Evolutionary conservation across 805 yeast species (phyloP).

Genomic region (Starmerella sp.): DNA sequence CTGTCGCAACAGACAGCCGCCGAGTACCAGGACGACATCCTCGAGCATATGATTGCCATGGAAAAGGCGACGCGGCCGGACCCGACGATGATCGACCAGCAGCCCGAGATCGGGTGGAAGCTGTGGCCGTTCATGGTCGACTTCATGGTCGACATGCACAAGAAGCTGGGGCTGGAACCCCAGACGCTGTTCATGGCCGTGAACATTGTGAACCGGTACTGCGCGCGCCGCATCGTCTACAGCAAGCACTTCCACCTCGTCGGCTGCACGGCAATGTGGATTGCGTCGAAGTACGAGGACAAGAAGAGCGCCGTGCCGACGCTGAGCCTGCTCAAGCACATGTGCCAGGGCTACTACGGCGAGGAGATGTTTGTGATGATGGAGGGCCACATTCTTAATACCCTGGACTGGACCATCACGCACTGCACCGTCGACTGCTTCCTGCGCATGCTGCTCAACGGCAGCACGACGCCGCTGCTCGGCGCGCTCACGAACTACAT

Average conservation of each 20-base stretch:
- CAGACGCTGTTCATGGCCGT: conserved; percentile 58
- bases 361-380: conserved; percentile 53
- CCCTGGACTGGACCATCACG: conserved; percentile 56
- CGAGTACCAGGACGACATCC: conserved; percentile 32
- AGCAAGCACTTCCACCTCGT: conserved; percentile 78
- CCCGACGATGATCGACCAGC: conserved; percentile 59
- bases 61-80: conserved; percentile 38
- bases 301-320: conserved; percentile 66
- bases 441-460: conserved; percentile 23
- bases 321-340: conserved; percentile 52
- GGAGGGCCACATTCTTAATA: conserved; percentile 61
- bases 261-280: conserved; percentile 85
- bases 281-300: conserved; percentile 68
- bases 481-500: conserved; percentile 27
- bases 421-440: conserved; percentile 47
- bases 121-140: conserved; percentile 64
- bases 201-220: conserved; percentile 75
- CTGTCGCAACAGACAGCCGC: conserved; percentile 23
- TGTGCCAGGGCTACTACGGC: conserved; percentile 54
- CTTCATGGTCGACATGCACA: conserved; percentile 54
- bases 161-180: conserved; percentile 52
- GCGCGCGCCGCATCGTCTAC: conserved; percentile 72
- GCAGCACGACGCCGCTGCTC: conserved; percentile 23
- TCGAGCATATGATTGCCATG: conserved; percentile 28
- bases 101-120: conserved; percentile 67